Percentiles rank a stretch among this genome's conserved stretches.
Evolutionary conservation across 1,284 basidiomycete species (phyloP).

Genomic region (Gomphus bonarii): DNA sequence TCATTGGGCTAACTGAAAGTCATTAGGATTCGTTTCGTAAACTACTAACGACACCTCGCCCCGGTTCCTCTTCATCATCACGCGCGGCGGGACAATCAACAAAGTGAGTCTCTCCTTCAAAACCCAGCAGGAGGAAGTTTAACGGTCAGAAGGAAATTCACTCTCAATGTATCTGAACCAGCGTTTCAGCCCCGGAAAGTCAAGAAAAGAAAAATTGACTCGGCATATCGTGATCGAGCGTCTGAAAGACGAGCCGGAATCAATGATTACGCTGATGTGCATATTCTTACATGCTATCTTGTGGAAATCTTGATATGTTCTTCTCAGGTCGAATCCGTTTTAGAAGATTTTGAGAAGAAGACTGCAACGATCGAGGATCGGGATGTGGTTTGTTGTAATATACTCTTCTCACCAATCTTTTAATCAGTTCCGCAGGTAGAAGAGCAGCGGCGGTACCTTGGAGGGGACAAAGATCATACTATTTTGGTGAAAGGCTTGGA

Average conservation of each 20-base stretch:
- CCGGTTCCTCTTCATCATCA: constrained; percentile 7
- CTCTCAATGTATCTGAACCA: constrained; percentile 34
- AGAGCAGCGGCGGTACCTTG: constrained; percentile 69
- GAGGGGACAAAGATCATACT: constrained; percentile 80
- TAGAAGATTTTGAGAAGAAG: constrained; percentile 70
- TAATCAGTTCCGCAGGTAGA: constrained; percentile 43
- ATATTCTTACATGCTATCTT: constrained; percentile 13
- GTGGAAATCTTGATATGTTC: background rate
- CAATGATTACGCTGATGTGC: constrained; percentile 61
- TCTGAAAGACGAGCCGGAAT: constrained; percentile 54
- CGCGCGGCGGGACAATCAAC: constrained; percentile 18
- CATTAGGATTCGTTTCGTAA: constrained; percentile 31
- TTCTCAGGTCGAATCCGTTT: constrained; percentile 64
- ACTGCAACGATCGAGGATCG: constrained; percentile 44
- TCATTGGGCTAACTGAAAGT: background rate
- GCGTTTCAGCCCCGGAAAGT: constrained; percentile 71
- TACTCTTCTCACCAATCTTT: background rate
- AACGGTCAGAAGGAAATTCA: constrained; percentile 14
- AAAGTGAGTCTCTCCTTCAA: constrained; percentile 10
- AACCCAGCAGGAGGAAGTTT: background rate
- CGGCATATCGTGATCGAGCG: constrained; percentile 59
- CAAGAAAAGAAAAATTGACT: constrained; percentile 39
- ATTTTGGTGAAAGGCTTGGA: constrained; percentile 90
- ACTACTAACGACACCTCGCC: constrained; percentile 18
- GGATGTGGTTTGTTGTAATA: constrained; percentile 35